phyloP scores from a whole-genome alignment of 2,329 filamentous ascomycete species.

The Ophiostoma ips region DNA sequence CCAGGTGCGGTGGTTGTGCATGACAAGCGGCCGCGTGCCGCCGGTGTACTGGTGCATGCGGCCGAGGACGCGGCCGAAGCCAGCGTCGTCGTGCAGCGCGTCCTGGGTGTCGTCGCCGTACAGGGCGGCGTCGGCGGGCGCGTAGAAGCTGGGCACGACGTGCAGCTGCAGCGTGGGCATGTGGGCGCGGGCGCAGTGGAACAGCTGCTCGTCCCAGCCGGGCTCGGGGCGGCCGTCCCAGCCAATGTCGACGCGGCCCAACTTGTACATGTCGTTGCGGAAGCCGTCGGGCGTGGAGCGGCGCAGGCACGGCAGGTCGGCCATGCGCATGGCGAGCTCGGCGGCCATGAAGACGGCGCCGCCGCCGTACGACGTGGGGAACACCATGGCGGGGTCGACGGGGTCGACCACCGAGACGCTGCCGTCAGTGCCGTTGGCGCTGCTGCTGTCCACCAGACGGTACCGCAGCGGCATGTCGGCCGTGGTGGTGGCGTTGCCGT shows the following conservation, averaged over 20 bases:
- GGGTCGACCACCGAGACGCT: neutral
- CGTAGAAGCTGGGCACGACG: slow-evolving; percentile 30
- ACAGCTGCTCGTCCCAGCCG: slow-evolving; percentile 28
- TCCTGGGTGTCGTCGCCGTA: slow-evolving; percentile 18
- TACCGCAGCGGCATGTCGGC: neutral
- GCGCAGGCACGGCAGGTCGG: slow-evolving; percentile 25
- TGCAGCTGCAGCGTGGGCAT: slow-evolving; percentile 24
- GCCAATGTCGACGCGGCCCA: neutral
- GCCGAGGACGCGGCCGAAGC: neutral
- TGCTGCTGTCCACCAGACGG: neutral
- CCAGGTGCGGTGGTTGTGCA: slow-evolving; percentile 26
- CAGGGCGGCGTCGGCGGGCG: slow-evolving; percentile 22
- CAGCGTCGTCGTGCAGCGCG: neutral
- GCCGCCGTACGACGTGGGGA: slow-evolving; percentile 29
- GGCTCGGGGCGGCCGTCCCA: slow-evolving; percentile 13
- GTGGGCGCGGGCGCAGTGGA: slow-evolving; percentile 25
- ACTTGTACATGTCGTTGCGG: slow-evolving; percentile 6
- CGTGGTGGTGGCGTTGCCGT: neutral
- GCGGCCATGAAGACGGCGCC: slow-evolving; percentile 30
- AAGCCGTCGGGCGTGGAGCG: slow-evolving; percentile 4
- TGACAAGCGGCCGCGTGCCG: slow-evolving; percentile 26
- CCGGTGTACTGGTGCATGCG: slow-evolving; percentile 22
- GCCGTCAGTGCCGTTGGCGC: neutral
- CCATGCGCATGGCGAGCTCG: slow-evolving; percentile 21
- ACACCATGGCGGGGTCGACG: neutral